Conservation (phyloP, 441 rosid genomes). For the Erysimum cheiri region DNA sequence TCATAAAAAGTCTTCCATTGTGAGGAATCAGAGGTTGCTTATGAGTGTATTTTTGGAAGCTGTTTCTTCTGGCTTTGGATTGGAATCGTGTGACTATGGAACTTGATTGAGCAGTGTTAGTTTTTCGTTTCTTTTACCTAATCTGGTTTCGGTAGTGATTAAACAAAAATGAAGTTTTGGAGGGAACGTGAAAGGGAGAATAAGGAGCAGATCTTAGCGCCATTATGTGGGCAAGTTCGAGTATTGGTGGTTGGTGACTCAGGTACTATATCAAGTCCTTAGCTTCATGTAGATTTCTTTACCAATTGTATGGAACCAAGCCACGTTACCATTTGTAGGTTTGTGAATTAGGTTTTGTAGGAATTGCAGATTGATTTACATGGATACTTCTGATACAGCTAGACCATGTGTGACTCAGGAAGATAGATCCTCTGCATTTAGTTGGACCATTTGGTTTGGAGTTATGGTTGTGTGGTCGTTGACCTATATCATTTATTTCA, state of each 20-base stretch:
- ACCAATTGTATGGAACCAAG: neutral
- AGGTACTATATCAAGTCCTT: slow-evolving; percentile 49
- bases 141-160: slow-evolving; percentile 3
- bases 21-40: slow-evolving; percentile 21
- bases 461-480: slow-evolving; percentile 11
- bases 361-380: slow-evolving; percentile 8
- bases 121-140: neutral
- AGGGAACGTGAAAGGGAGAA: slow-evolving; percentile 86
- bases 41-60: slow-evolving; percentile 30
- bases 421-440: slow-evolving; percentile 9
- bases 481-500: neutral
- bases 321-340: neutral
- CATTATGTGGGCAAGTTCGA: slow-evolving; percentile 93
- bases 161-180: slow-evolving; percentile 70
- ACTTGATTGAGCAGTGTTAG: slow-evolving; percentile 25
- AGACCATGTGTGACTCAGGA: slow-evolving; percentile 4
- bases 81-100: neutral
- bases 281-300: slow-evolving; percentile 4
- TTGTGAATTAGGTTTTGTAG: slow-evolving; percentile 1
- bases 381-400: neutral
- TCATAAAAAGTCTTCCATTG: neutral
- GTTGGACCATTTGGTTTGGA: slow-evolving; percentile 14
- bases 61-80: slow-evolving; percentile 5
- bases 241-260: slow-evolving; percentile 98
- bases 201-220: slow-evolving; percentile 77